Conservation (phyloP, 176 grass and related monocot species). For the Saccharum officinarum region DNA sequence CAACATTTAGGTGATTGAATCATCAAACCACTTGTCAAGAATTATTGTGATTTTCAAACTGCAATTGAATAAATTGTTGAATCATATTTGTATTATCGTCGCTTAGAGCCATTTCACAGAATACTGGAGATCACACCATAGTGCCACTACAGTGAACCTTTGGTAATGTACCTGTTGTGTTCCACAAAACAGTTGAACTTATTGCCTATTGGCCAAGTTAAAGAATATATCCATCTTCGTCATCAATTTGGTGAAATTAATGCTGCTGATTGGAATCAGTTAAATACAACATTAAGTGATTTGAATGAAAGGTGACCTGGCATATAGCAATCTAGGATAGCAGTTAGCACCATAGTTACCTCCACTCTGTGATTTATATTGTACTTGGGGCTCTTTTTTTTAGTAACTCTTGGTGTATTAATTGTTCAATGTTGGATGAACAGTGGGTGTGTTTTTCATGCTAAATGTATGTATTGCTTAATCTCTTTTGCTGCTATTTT, state of each 20-base stretch:
- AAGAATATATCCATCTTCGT: not conserved
- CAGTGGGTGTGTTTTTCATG: not conserved
- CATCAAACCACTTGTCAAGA: not conserved
- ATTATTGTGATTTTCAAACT: slow-evolving; percentile 9
- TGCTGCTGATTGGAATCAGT: not conserved
- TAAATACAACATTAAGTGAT: slow-evolving; percentile 1
- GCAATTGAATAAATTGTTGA: slow-evolving; percentile 19
- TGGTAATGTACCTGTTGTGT: not conserved
- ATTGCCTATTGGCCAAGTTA: not conserved
- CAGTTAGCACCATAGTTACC: not conserved
- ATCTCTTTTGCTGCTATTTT: slow-evolving; percentile 6
- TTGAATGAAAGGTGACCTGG: not conserved
- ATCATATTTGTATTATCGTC: not conserved
- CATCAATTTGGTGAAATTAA: not conserved
- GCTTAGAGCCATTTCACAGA: not conserved
- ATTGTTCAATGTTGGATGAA: slow-evolving; percentile 9
- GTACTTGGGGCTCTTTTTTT: not conserved
- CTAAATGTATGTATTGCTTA: slow-evolving; percentile 1
- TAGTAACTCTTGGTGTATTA: not conserved
- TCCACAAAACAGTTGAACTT: not conserved
- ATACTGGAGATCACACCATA: not conserved
- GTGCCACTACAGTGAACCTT: not conserved
- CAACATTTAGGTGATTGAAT: not conserved
- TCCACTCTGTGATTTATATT: not conserved
- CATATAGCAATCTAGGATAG: not conserved